Evolutionary conservation across 768 basidiomycete species (phyloP).

Genomic region (Suillus discolor): DNA sequence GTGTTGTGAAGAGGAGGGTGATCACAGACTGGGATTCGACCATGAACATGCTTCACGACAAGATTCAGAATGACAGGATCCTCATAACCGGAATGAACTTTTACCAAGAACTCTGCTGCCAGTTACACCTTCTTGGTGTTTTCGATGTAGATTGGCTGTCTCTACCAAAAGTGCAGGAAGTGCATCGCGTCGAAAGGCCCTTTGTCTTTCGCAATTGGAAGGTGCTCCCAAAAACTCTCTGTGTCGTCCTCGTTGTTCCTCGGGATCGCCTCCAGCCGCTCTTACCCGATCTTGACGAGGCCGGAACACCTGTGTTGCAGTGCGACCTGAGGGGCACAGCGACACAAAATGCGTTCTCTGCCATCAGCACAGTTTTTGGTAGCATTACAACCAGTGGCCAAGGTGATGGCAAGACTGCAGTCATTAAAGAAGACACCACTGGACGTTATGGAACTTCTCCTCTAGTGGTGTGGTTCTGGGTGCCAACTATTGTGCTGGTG

Average conservation of each 20-base stretch:
- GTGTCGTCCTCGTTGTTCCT: conserved; percentile 36
- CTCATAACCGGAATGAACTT: conserved; percentile 31
- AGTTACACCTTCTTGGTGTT: conserved; percentile 44
- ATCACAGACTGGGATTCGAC: conserved; percentile 43
- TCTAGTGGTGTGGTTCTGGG: conserved; percentile 25
- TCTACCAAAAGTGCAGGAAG: conserved; percentile 12
- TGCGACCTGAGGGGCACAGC: conserved; percentile 20
- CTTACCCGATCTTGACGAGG: conserved; percentile 23
- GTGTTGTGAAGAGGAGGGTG: conserved; percentile 39
- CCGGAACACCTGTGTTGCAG: conserved; percentile 22
- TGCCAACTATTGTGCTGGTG: conserved; percentile 15
- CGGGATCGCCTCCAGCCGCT: conserved; percentile 25
- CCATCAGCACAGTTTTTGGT: conserved; percentile 25
- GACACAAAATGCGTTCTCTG: conserved; percentile 19
- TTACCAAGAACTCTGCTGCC: conserved; percentile 50
- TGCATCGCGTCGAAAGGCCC: conserved; percentile 12
- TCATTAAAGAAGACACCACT: conserved; percentile 18
- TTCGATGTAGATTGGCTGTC: conserved; percentile 32
- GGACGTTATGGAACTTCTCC: conserved; percentile 20
- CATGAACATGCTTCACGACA: conserved; percentile 37
- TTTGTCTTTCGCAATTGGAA: conserved; percentile 34
- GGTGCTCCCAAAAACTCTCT: conserved; percentile 32
- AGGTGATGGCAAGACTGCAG: conserved; percentile 19
- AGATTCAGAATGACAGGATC: conserved; percentile 14
- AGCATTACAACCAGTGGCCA: conserved; percentile 18